phyloP scores from a whole-genome alignment of 2,329 filamentous ascomycete genomes.

The Trematosphaeria pertusa region DNA sequence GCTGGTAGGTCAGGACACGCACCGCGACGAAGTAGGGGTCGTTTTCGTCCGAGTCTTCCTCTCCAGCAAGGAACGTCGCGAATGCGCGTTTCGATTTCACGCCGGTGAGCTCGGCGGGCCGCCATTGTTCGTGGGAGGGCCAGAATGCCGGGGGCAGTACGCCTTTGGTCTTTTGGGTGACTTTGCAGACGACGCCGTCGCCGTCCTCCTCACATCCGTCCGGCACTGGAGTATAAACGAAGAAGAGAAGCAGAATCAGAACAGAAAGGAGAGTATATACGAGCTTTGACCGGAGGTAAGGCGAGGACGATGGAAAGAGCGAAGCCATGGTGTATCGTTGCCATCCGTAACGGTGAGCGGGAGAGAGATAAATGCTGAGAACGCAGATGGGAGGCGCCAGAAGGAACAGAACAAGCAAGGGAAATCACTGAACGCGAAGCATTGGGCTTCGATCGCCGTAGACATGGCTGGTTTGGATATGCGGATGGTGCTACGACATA shows the following conservation, averaged over 20 bases:
- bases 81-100: slow-evolving; percentile 41
- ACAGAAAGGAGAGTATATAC: neutral
- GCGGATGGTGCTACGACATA: too few species aligned
- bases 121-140: slow-evolving; percentile 1
- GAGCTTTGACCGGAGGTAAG: slow-evolving; percentile 1
- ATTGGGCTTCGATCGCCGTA: too few species aligned
- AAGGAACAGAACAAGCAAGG: too few species aligned
- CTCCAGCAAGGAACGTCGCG: slow-evolving; percentile 44
- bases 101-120: slow-evolving; percentile 13
- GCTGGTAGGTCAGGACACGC: slow-evolving; percentile 47
- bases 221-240: slow-evolving; percentile 9
- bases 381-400: too few species aligned
- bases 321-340: too few species aligned
- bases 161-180: slow-evolving; percentile 7
- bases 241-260: slow-evolving; percentile 6
- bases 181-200: slow-evolving; percentile 7
- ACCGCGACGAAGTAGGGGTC: slow-evolving; percentile 46
- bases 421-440: too few species aligned
- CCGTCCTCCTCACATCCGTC: slow-evolving; percentile 5
- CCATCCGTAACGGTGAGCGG: too few species aligned
- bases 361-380: too few species aligned
- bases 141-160: slow-evolving; percentile 1
- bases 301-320: too few species aligned
- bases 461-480: too few species aligned
- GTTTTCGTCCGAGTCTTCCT: slow-evolving; percentile 29